These are phyloP conservation scores for Podila epigama DNA, from an alignment of 192 early-diverging fungal species.

Conservation along the genomic window DNA sequence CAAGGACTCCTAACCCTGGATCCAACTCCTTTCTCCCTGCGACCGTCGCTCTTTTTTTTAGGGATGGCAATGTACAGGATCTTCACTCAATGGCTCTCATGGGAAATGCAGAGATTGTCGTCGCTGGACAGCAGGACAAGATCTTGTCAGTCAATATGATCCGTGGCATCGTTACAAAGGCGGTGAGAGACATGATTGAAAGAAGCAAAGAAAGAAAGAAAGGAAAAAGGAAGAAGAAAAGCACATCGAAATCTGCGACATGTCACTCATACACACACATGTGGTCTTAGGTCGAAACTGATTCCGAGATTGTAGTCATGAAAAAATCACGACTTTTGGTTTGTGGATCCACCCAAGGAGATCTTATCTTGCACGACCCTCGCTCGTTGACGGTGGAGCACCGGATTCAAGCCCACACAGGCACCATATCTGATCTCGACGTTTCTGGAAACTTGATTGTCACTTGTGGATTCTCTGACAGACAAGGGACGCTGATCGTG, in stretches of 20 bases:
- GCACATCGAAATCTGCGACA: too few species aligned
- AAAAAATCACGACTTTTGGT: constrained; percentile 67
- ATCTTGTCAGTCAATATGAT: constrained; percentile 59
- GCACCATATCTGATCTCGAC: constrained; percentile 79
- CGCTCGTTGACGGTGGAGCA: constrained; percentile 67
- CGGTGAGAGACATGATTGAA: constrained; percentile 30
- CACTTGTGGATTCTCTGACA: constrained; percentile 77
- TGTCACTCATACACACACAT: background rate
- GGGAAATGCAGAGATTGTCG: constrained; percentile 64
- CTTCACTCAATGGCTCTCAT: constrained; percentile 65
- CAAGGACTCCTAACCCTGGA: too few species aligned
- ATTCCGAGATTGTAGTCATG: constrained; percentile 68
- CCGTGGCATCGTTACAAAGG: constrained; percentile 53
- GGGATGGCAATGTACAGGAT: constrained; percentile 57
- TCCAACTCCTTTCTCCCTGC: too few species aligned
- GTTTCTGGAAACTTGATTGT: constrained; percentile 74
- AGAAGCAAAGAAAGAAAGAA: too few species aligned
- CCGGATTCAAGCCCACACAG: constrained; percentile 76
- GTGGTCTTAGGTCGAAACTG: constrained; percentile 45
- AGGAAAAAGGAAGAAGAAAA: too few species aligned
- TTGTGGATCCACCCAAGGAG: constrained; percentile 70
- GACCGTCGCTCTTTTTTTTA: constrained; percentile 22
- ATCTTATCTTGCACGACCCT: constrained; percentile 73
- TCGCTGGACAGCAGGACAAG: constrained; percentile 63
- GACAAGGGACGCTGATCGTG: constrained; percentile 66